Evolutionary conservation across 345 rosid genomes (phyloP), one percentile per base, ranked within the genome.

Genomic region (Passiflora organensis): DNA sequence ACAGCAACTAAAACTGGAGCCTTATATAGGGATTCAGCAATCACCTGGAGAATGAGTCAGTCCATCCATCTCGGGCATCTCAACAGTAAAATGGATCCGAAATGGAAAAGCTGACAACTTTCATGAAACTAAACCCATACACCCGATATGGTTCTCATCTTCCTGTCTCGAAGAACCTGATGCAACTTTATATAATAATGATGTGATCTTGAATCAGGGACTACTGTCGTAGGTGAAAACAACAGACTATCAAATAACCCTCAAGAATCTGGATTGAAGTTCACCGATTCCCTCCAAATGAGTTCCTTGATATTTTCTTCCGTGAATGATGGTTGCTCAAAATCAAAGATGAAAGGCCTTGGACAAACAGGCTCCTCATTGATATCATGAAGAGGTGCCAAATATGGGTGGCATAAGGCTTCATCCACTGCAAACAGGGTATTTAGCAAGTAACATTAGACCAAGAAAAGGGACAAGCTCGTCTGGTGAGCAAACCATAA

Each of bases 271-370:
- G 95, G 98, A 73, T 91, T 84, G 84, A 84, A 86, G 64, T 73
- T 82, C 47, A 81, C 82, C 55, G 99, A 78, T 76, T 93, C 99
- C 75, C 82, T 75, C 84, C 91, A 86, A 68, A 93, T 85, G 51
- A 89, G 96, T 76, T 93, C 99, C 79, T 89, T 89, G 57, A 93
- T 89, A 66, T 93, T 75, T 71, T 89, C 97, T 68, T 93, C 99
- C 8, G 91, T 84, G 71, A 84, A 84, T 14, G 97, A 72, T 37
- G 99, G 95, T 55, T 82, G 94, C 76, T 93, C 99, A 68, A 93
- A 93, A 72, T 89, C 96, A 69, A 83, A 89, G 77, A 71, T 74
- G 76, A 89, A 93, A 44, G 94, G 91, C 63, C 74, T 72, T 3
- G 82, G 71, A 72, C 97, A 93, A 25, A 84, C 76, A 1, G 95